Evolutionary conservation across 2,329 filamentous ascomycete species (phyloP).

Genomic region (Sporothrix sp.): DNA sequence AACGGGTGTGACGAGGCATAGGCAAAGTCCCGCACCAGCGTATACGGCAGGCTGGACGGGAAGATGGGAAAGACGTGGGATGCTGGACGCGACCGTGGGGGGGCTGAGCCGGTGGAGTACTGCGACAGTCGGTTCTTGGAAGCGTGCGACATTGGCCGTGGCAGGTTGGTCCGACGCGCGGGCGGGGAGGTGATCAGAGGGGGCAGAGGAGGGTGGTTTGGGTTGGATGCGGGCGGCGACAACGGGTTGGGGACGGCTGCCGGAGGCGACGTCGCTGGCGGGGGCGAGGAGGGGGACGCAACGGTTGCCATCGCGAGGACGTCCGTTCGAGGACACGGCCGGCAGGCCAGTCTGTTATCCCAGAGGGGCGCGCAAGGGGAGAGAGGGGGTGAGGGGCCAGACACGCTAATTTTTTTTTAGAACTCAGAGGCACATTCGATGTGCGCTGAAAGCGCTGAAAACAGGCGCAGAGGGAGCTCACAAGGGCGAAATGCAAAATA

Average conservation of each 20-base stretch:
- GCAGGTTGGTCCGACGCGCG: slow-evolving; percentile 48
- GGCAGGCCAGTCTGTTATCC: not conserved
- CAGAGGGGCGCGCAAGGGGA: slow-evolving; percentile 6
- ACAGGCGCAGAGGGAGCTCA: not conserved
- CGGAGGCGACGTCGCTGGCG: slow-evolving; percentile 42
- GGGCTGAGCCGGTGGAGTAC: slow-evolving; percentile 63
- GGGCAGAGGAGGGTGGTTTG: slow-evolving; percentile 45
- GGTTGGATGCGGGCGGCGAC: slow-evolving; percentile 31
- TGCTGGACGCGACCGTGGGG: slow-evolving; percentile 62
- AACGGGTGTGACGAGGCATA: slow-evolving; percentile 74
- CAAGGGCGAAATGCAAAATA: not conserved
- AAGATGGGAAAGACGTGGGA: slow-evolving; percentile 78
- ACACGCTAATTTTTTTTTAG: slow-evolving; percentile 13
- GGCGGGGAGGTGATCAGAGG: slow-evolving; percentile 49
- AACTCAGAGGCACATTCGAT: not conserved
- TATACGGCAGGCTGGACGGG: slow-evolving; percentile 76
- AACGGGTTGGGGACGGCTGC: slow-evolving; percentile 18
- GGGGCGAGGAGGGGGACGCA: slow-evolving; percentile 47
- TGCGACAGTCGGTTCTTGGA: slow-evolving; percentile 75
- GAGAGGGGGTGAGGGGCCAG: slow-evolving; percentile 12
- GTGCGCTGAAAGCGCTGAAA: slow-evolving; percentile 2
- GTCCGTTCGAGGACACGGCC: not conserved
- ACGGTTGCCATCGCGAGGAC: slow-evolving; percentile 36
- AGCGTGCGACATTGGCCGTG: slow-evolving; percentile 64
- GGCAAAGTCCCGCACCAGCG: slow-evolving; percentile 92